A percentile compares a stretch with the other conserved stretches of the same genome.
Evolutionary conservation across 768 basidiomycete genomes (phyloP).

Genomic region (Phlebiopsis flavidoalba): DNA sequence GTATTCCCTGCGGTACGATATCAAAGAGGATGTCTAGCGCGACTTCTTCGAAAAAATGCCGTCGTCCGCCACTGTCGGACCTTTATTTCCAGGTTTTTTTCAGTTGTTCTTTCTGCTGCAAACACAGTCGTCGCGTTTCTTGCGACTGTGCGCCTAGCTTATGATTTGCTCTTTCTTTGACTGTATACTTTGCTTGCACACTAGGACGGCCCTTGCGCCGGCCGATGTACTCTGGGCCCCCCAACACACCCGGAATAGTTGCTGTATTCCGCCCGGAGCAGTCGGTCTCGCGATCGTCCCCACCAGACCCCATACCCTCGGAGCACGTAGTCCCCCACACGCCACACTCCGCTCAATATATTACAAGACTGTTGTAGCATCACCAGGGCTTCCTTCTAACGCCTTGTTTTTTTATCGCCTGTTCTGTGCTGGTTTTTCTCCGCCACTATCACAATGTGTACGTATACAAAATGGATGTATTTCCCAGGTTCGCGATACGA

Average conservation of each 20-base stretch:
- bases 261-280: neutral
- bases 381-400: neutral
- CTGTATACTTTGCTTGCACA: conserved; percentile 7
- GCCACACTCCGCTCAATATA: neutral
- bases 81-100: neutral
- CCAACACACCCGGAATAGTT: neutral
- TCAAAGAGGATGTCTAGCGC: conserved; percentile 25
- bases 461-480: conserved; percentile 7
- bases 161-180: neutral
- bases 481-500: neutral
- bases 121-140: neutral
- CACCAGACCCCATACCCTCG: neutral
- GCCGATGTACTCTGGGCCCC: conserved; percentile 1
- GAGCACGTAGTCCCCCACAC: neutral
- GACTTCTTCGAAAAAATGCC: too few species aligned
- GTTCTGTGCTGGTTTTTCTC: neutral
- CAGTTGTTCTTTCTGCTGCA: neutral
- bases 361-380: neutral
- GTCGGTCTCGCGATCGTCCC: neutral
- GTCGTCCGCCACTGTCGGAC: too few species aligned
- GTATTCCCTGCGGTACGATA: conserved; percentile 45
- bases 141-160: neutral
- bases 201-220: neutral
- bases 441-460: neutral
- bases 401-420: neutral